Evolutionary conservation across 2,329 filamentous ascomycete species (phyloP).

Genomic region (Rhytidhysteron rufulum): DNA sequence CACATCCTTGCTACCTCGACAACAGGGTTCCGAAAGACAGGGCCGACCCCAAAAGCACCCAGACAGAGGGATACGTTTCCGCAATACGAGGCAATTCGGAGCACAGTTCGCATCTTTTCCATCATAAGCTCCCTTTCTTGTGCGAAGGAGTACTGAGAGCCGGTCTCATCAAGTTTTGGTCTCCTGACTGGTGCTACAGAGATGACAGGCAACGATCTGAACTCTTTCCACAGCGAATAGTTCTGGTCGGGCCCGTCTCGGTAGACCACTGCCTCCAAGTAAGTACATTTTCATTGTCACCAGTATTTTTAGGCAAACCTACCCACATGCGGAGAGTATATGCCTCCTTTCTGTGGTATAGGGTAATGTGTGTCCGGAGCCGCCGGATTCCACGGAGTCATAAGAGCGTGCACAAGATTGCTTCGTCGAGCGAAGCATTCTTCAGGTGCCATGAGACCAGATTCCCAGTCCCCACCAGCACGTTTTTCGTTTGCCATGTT

Average conservation of each 20-base stretch:
- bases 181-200: slow-evolving; percentile 69
- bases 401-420: slow-evolving; percentile 67
- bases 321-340: slow-evolving; percentile 67
- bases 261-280: slow-evolving; percentile 57
- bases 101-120: slow-evolving; percentile 67
- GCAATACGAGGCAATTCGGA: slow-evolving; percentile 60
- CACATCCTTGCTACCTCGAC: slow-evolving; percentile 43
- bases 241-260: slow-evolving; percentile 58
- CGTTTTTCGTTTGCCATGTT: slow-evolving; percentile 74
- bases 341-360: slow-evolving; percentile 64
- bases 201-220: slow-evolving; percentile 62
- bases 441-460: slow-evolving; percentile 59
- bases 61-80: slow-evolving; percentile 39
- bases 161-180: slow-evolving; percentile 67
- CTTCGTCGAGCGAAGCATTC: slow-evolving; percentile 72
- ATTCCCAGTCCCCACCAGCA: slow-evolving; percentile 78
- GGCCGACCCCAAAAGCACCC: slow-evolving; percentile 43
- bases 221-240: slow-evolving; percentile 46
- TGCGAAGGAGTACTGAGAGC: slow-evolving; percentile 67
- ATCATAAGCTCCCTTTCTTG: slow-evolving; percentile 68
- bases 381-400: slow-evolving; percentile 52
- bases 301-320: slow-evolving; percentile 24
- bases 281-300: not conserved
- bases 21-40: slow-evolving; percentile 43
- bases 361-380: slow-evolving; percentile 59